phyloP scores from a whole-genome alignment of 2,329 filamentous ascomycete species.

The Scedosporium apiospermum region DNA sequence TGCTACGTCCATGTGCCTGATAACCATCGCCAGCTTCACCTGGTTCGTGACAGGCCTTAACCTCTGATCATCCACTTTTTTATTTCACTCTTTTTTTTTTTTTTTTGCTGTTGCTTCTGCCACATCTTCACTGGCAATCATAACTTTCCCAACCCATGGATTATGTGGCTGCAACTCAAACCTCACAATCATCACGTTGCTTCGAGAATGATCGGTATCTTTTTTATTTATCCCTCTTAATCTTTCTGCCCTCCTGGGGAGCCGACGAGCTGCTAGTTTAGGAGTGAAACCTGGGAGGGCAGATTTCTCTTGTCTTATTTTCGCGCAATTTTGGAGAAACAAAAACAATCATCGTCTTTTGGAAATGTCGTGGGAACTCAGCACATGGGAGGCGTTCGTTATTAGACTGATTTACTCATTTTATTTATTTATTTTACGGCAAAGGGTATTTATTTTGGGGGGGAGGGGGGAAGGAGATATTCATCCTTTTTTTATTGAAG shows the following conservation, averaged over 20 bases:
- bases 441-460: not conserved
- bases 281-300: not conserved
- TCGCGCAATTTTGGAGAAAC: too few relatives aligned
- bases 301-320: not conserved
- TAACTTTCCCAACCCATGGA: not conserved
- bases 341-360: not conserved
- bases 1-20: conserved; percentile 41
- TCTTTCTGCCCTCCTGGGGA: not conserved
- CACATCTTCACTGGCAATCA: not conserved
- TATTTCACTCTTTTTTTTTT: not conserved
- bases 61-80: conserved; percentile 14
- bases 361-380: not conserved
- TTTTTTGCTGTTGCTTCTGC: not conserved
- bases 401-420: conserved; percentile 3
- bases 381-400: conserved; percentile 6
- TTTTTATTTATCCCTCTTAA: not conserved
- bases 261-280: not conserved
- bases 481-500: not conserved
- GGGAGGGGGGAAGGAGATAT: not conserved
- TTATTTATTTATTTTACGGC: conserved; percentile 1
- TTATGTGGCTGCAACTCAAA: not conserved
- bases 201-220: not conserved
- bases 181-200: not conserved
- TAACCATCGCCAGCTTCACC: conserved; percentile 52
- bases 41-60: conserved; percentile 51